Base-by-base conservation (phyloP, 805 yeast genomes). In the Zygosaccharomyces siamensis region DNA sequence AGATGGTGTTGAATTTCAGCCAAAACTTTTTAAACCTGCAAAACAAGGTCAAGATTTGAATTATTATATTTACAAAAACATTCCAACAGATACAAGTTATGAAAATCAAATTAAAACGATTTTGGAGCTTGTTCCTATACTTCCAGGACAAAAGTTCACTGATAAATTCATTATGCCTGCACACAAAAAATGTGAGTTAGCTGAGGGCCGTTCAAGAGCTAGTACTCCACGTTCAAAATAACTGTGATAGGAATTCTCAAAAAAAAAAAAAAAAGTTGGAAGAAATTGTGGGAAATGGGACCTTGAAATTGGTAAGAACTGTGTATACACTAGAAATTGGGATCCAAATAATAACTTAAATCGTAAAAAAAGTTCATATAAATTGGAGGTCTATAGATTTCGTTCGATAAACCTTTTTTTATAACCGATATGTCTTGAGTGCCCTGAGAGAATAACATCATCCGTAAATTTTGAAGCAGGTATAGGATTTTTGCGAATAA, bases 1-100 rank as follows among this genome's bases (percentile, higher is more conserved):
- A 55, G 85, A 83, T 43, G 95, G 92, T 11, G 83, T 78, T 1
- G 89, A 83, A 56, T 89, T 86, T 67, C 81, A 79, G 56, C 97
- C 97, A 20, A 81, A 82, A 61, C 68, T 89, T 39, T 92, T 92
- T 70, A 79, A 75, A 61, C 74, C 68, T 11, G 69, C 75, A 5
- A 53, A 72, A 10, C 66, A 70, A 3, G 60, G 62, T 35, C 72
- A 75, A 41, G 76, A 74, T 48, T 67, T 89, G 50, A 90, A 87
- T 64, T 89, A 71, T 62, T 66, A 79, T 31, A 72, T 88, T 35
- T 84, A 83, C 66, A 86, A 81, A 67, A 73, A 80, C 47, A 80
- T 86, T 55, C 75, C 80, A 35, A 66, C 65, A n/a, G 69, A 71
- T 27, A 69, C 73, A n/a, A 69, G 72, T 45, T 72, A 80, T n/a